A percentile compares a stretch with the other conserved stretches of the same genome.
Evolutionary conservation across 2,329 filamentous ascomycete genomes (phyloP).

Genomic region (Talaromyces sp.): DNA sequence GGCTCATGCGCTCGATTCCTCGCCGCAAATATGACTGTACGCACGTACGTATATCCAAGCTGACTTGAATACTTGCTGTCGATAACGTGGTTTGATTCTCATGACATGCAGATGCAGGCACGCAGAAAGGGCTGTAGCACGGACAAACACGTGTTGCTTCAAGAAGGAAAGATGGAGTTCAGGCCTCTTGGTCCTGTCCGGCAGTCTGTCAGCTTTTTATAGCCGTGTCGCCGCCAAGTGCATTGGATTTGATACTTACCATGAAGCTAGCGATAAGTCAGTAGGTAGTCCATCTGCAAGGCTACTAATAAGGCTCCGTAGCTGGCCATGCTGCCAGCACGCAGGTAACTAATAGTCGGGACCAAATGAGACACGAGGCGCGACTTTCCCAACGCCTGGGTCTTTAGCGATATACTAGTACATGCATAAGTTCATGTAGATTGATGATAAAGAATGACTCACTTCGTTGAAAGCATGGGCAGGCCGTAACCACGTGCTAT

Average conservation of each 20-base stretch:
- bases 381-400: slow-evolving; percentile 4
- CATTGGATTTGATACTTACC: not conserved
- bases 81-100: slow-evolving; percentile 3
- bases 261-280: not conserved
- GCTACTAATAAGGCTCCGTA: not conserved
- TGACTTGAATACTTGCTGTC: not conserved
- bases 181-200: not conserved
- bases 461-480: not conserved
- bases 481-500: not conserved
- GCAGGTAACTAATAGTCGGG: not conserved
- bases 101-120: slow-evolving; percentile 9
- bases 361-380: slow-evolving; percentile 8
- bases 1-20: not conserved
- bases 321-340: not conserved
- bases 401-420: not conserved
- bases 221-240: not conserved
- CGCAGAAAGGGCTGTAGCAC: not conserved
- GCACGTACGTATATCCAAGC: not conserved
- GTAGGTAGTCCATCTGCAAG: not conserved
- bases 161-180: not conserved
- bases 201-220: not conserved
- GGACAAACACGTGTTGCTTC: not conserved
- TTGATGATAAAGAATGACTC: not conserved
- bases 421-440: not conserved
- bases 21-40: not conserved